phyloP scores from a whole-genome alignment of 495 filamentous ascomycete species.

The Lepidopterella palustris region DNA sequence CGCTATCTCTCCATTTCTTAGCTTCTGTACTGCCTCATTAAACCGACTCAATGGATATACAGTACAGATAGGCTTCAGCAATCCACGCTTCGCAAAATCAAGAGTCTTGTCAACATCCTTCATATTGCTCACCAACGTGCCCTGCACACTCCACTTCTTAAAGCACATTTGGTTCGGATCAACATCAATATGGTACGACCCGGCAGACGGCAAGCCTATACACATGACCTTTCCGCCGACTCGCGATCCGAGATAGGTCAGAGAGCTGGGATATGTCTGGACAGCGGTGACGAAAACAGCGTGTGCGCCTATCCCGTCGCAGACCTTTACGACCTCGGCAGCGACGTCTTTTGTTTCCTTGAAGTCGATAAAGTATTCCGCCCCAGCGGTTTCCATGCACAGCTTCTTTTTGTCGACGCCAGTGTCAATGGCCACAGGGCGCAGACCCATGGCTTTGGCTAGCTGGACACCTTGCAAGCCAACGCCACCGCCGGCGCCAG shows the following conservation, averaged over 20 bases:
- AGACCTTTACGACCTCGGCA: slow-evolving; percentile 19
- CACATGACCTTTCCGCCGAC: slow-evolving; percentile 30
- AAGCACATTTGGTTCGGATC: slow-evolving; percentile 26
- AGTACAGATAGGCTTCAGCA: slow-evolving; percentile 29
- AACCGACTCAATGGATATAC: slow-evolving; percentile 21
- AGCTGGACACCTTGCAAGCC: slow-evolving; percentile 41
- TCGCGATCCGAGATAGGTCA: slow-evolving; percentile 11
- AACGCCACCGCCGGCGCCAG: slow-evolving; percentile 40
- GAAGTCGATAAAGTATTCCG: slow-evolving; percentile 31
- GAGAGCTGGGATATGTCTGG: slow-evolving; percentile 18
- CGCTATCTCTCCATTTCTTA: slow-evolving; percentile 30
- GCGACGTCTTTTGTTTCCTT: slow-evolving; percentile 17
- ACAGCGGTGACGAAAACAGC: slow-evolving; percentile 30
- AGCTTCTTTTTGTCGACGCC: slow-evolving; percentile 26
- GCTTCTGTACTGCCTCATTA: slow-evolving; percentile 27
- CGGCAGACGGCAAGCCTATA: slow-evolving; percentile 25
- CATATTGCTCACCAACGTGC: slow-evolving; percentile 29
- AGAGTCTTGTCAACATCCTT: slow-evolving; percentile 28
- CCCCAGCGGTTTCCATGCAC: slow-evolving; percentile 25
- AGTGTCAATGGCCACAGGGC: slow-evolving; percentile 28
- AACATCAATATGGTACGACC: slow-evolving; percentile 20
- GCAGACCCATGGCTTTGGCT: slow-evolving; percentile 35
- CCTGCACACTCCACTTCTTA: slow-evolving; percentile 25
- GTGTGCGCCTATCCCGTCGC: slow-evolving; percentile 30
- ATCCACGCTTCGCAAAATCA: slow-evolving; percentile 28